Conservation (phyloP, 2,329 filamentous ascomycete species). For the Penicillium janthinellum region DNA sequence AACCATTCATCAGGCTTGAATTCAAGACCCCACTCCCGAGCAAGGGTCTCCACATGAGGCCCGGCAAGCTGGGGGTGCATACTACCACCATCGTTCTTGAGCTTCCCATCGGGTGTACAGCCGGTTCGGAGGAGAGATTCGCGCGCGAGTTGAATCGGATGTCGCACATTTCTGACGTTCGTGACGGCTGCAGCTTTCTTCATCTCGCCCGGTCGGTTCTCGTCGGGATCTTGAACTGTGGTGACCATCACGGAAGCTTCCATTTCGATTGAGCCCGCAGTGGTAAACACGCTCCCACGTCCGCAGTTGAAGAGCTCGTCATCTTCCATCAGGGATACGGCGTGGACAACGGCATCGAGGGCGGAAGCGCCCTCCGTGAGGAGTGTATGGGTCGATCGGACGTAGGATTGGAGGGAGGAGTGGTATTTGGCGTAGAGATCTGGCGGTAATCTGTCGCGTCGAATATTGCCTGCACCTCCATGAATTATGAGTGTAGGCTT, state of each 20-base stretch:
- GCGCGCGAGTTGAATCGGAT: slow-evolving; percentile 74
- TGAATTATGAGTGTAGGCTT: slow-evolving; percentile 68
- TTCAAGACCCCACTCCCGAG: slow-evolving; percentile 63
- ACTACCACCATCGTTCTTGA: slow-evolving; percentile 36
- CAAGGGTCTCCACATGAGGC: slow-evolving; percentile 68
- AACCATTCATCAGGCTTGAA: slow-evolving; percentile 72
- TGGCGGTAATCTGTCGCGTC: slow-evolving; percentile 59
- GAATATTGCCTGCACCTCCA: slow-evolving; percentile 72
- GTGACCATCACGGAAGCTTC: slow-evolving; percentile 88
- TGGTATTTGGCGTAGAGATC: slow-evolving; percentile 62
- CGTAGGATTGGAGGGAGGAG: slow-evolving; percentile 62
- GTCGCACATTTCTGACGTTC: slow-evolving; percentile 71
- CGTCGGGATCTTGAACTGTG: slow-evolving; percentile 23
- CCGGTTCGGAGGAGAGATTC: slow-evolving; percentile 63
- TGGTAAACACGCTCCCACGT: slow-evolving; percentile 83
- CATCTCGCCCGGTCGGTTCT: slow-evolving; percentile 47
- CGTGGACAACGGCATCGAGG: slow-evolving; percentile 72
- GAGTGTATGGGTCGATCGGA: slow-evolving; percentile 50
- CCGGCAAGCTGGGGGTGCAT: slow-evolving; percentile 70
- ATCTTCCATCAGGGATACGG: slow-evolving; percentile 75
- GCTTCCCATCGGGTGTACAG: slow-evolving; percentile 61
- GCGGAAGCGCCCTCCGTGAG: slow-evolving; percentile 57
- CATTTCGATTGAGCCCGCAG: slow-evolving; percentile 78
- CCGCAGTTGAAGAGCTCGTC: slow-evolving; percentile 82
- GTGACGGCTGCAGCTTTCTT: slow-evolving; percentile 81